Evolutionary conservation across 305 asterid genomes (phyloP).

Genomic region (Fraxinus platypoda): DNA sequence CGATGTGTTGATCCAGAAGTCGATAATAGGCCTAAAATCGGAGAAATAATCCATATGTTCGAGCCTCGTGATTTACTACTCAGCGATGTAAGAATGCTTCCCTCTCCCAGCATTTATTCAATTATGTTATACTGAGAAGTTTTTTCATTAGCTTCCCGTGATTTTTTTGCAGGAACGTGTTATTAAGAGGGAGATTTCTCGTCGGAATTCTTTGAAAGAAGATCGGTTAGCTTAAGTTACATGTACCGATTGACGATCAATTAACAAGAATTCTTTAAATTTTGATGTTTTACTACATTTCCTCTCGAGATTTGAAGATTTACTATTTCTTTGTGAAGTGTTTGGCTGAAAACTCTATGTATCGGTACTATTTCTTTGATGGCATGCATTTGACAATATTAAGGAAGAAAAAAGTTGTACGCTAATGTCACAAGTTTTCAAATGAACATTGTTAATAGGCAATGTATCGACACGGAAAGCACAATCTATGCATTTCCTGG

Average conservation of each 20-base stretch:
- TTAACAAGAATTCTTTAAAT: not conserved
- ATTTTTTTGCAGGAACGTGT: conserved; percentile 24
- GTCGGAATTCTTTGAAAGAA: conserved; percentile 15
- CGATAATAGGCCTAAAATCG: conserved; percentile 46
- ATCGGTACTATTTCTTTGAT: not conserved
- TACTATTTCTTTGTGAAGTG: not conserved
- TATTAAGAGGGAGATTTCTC: conserved; percentile 22
- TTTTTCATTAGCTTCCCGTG: not conserved
- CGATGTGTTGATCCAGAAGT: conserved; percentile 56
- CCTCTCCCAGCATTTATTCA: not conserved
- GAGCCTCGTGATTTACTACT: conserved; percentile 50
- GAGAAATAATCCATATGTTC: conserved; percentile 51
- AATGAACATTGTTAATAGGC: conserved; percentile 18
- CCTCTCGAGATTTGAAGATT: not conserved
- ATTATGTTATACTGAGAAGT: not conserved
- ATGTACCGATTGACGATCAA: not conserved
- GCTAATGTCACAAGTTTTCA: conserved; percentile 1
- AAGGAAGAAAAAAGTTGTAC: not conserved
- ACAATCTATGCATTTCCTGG: conserved; percentile 27
- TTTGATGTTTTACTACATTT: not conserved
- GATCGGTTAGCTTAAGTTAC: not conserved
- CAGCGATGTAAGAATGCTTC: conserved; percentile 33
- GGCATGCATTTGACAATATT: not conserved
- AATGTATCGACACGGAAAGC: too few species aligned
- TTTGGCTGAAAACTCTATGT: not conserved